Conservation (phyloP, 1,284 basidiomycete species). For the Erythrobasidium hasegawianum region DNA sequence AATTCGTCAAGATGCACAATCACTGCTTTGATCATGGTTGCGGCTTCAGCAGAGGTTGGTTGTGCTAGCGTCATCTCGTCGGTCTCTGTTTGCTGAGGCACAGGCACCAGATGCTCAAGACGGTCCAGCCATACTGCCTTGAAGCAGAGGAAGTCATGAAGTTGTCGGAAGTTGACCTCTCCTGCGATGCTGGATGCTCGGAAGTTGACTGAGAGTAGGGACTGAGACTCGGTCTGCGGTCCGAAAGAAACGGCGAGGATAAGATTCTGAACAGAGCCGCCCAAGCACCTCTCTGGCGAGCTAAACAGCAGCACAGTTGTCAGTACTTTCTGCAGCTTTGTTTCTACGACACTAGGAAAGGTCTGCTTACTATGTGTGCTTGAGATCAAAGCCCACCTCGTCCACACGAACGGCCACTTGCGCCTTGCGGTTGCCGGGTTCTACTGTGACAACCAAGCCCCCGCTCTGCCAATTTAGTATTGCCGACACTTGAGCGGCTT, state of each 20-base stretch:
- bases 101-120: slow-evolving; percentile 50
- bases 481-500: slow-evolving; percentile 81
- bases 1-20: slow-evolving; percentile 12
- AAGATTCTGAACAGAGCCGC: slow-evolving; percentile 62
- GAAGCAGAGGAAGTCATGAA: slow-evolving; percentile 81
- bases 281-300: slow-evolving; percentile 58
- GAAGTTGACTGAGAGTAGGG: slow-evolving; percentile 12
- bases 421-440: slow-evolving; percentile 64
- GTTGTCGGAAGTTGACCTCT: slow-evolving; percentile 64
- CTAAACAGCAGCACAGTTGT: slow-evolving; percentile 5
- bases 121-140: slow-evolving; percentile 85
- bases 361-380: slow-evolving; percentile 63
- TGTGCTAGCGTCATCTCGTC: background rate
- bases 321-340: background rate
- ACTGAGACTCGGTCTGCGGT: background rate
- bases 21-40: background rate
- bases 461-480: slow-evolving; percentile 86
- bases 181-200: slow-evolving; percentile 9
- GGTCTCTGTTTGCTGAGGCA: background rate
- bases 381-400: slow-evolving; percentile 70
- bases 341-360: too few species aligned
- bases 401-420: slow-evolving; percentile 72
- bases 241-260: slow-evolving; percentile 64
- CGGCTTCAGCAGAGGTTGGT: background rate
- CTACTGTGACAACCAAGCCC: slow-evolving; percentile 73